These are phyloP conservation scores for Thraustochytrium sp. DNA, from an alignment of 352 stramenopile species.

Conservation along the genomic window DNA sequence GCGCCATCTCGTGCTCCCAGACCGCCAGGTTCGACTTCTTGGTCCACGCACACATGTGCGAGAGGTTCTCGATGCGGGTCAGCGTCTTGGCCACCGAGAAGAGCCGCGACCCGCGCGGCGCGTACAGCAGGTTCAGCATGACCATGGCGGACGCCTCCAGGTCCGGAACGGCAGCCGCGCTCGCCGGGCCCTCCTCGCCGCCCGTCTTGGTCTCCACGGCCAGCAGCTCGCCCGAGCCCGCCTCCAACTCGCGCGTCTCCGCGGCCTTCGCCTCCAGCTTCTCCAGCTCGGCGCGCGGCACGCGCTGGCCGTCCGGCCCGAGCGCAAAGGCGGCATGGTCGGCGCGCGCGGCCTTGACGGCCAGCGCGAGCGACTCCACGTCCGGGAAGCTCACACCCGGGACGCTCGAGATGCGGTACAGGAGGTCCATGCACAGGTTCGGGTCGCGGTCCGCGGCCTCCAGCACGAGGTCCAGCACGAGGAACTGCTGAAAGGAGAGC, in stretches of 20 bases:
- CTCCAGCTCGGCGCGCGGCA: neutral
- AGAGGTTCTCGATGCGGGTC: constrained; percentile 69
- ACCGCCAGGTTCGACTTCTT: constrained; percentile 41
- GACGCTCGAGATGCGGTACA: constrained; percentile 4
- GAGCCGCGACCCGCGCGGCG: constrained; percentile 38
- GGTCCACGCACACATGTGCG: constrained; percentile 77
- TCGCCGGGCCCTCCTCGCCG: neutral
- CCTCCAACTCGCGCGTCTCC: neutral
- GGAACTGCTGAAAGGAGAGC: constrained; percentile 45
- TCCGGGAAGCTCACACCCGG: constrained; percentile 25
- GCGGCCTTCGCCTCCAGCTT: neutral
- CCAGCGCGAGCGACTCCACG: neutral
- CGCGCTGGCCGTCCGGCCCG: neutral
- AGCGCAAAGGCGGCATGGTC: constrained; percentile 4
- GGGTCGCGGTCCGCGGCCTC: constrained; percentile 10
- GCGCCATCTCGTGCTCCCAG: constrained; percentile 44
- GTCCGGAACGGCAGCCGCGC: neutral
- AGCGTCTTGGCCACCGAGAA: constrained; percentile 55
- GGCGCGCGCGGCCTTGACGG: constrained; percentile 22
- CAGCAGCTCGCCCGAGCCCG: neutral
- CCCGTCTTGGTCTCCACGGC: neutral
- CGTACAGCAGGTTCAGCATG: constrained; percentile 66
- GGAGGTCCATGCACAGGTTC: constrained; percentile 27
- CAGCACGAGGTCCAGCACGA: constrained; percentile 27
- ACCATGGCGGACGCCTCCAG: constrained; percentile 40